Conservation (phyloP, 2,329 filamentous ascomycete species). For the Phyllosticta capitalensis region DNA sequence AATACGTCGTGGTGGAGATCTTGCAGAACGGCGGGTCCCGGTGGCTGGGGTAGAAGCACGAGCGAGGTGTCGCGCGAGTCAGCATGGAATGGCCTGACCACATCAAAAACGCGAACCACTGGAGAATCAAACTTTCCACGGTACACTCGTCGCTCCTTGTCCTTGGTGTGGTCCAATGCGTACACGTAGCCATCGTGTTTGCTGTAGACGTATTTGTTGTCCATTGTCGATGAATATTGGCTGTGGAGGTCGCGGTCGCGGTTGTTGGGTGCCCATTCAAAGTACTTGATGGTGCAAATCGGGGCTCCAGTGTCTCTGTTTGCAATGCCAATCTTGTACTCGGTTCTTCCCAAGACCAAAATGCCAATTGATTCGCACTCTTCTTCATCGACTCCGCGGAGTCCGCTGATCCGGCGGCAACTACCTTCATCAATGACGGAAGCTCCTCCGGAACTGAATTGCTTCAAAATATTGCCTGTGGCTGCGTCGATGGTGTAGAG, state of each 20-base stretch:
- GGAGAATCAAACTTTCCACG: constrained; percentile 60
- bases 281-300: constrained; percentile 84
- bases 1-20: constrained; percentile 48
- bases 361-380: constrained; percentile 75
- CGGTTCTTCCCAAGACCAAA: constrained; percentile 72
- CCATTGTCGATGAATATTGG: constrained; percentile 71
- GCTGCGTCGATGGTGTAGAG: constrained; percentile 83
- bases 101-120: constrained; percentile 80
- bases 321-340: constrained; percentile 83
- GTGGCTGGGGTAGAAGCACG: constrained; percentile 77
- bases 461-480: constrained; percentile 72
- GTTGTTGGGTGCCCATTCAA: constrained; percentile 91
- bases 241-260: constrained; percentile 77
- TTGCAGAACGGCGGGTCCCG: constrained; percentile 46
- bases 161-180: constrained; percentile 60
- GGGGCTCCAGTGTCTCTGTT: constrained; percentile 61
- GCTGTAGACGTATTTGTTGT: constrained; percentile 82
- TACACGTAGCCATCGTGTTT: constrained; percentile 77
- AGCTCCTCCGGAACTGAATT: constrained; percentile 66
- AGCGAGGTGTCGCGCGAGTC: constrained; percentile 63
- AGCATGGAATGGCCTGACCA: constrained; percentile 63
- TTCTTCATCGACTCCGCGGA: constrained; percentile 49
- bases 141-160: constrained; percentile 26
- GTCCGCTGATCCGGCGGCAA: constrained; percentile 38
- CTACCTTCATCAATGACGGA: constrained; percentile 62